A percentile compares a stretch with the other conserved stretches of the same genome.
Conservation (phyloP, 2,329 filamentous ascomycete genomes). For the Exophiala sp. region DNA sequence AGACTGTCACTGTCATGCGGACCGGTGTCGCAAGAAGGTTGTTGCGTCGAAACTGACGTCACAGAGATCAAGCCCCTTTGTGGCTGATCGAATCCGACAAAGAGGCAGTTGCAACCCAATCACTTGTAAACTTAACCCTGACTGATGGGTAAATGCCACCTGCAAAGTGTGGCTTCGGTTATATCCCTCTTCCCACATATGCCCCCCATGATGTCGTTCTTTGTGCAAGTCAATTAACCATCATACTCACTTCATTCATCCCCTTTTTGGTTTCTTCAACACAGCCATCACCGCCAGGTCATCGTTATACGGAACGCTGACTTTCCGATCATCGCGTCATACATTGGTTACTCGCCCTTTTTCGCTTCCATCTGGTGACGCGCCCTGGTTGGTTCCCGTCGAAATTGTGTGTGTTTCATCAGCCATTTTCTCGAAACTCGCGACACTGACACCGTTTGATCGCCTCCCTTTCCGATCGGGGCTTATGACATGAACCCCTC, state of each 20-base stretch:
- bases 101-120: not conserved
- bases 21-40: no score
- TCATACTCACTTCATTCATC: not conserved
- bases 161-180: no score
- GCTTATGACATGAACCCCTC: constrained; percentile 7
- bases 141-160: no score
- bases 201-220: not conserved
- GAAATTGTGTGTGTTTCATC: constrained; percentile 26
- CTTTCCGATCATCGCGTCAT: constrained; percentile 18
- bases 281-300: not conserved
- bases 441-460: constrained; percentile 27
- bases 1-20: no score
- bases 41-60: no score
- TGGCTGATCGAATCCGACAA: no score
- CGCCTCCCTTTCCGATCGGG: constrained; percentile 18
- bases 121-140: no score
- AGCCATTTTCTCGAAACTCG: constrained; percentile 12
- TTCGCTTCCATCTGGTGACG: constrained; percentile 1
- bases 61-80: no score
- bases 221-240: not conserved
- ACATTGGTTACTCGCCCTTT: constrained; percentile 12
- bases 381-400: constrained; percentile 23
- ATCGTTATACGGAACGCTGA: constrained; percentile 14
- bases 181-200: not conserved
- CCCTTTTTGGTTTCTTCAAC: no score